Percentiles rank a stretch among this genome's conserved stretches.
Evolutionary conservation across 495 filamentous ascomycete species (phyloP).

Genomic region (Elasticomyces elasticus): DNA sequence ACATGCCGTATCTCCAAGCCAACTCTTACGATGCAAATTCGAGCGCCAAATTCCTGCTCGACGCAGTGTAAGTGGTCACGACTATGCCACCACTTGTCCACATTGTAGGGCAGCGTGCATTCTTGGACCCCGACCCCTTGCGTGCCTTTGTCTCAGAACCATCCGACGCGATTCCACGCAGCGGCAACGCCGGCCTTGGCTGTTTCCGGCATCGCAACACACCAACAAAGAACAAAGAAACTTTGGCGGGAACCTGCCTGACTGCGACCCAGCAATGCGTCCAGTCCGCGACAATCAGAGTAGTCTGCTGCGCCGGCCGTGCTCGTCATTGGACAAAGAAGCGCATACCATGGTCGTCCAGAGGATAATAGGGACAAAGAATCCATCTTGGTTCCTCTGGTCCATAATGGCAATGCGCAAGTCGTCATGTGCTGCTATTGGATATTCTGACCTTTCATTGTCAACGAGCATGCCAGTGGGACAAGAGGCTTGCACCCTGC

Average conservation of each 20-base stretch:
- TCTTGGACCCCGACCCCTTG: constrained; percentile 3
- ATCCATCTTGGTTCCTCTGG: background rate
- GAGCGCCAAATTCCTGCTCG: background rate
- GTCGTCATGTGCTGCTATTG: constrained; percentile 12
- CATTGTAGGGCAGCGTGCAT: background rate
- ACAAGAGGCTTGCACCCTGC: constrained; percentile 16
- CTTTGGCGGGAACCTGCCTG: background rate
- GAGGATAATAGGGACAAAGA: constrained; percentile 23
- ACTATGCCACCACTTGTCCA: background rate
- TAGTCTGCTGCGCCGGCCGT: constrained; percentile 5
- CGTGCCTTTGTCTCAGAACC: constrained; percentile 11
- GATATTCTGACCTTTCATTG: constrained; percentile 12
- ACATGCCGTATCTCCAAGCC: background rate
- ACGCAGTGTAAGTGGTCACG: background rate
- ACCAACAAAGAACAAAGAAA: constrained; percentile 24
- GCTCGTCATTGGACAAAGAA: constrained; percentile 20
- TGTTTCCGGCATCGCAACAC: constrained; percentile 9
- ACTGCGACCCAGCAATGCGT: constrained; percentile 13
- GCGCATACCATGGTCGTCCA: constrained; percentile 11
- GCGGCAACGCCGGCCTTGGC: constrained; percentile 4
- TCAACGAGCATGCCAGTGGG: constrained; percentile 14
- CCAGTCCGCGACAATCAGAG: constrained; percentile 16
- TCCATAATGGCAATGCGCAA: constrained; percentile 8
- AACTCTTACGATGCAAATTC: constrained; percentile 1
- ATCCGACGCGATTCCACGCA: constrained; percentile 3